Base-by-base conservation (phyloP, 2,329 filamentous ascomycete species). In the Penicillium sp. region DNA sequence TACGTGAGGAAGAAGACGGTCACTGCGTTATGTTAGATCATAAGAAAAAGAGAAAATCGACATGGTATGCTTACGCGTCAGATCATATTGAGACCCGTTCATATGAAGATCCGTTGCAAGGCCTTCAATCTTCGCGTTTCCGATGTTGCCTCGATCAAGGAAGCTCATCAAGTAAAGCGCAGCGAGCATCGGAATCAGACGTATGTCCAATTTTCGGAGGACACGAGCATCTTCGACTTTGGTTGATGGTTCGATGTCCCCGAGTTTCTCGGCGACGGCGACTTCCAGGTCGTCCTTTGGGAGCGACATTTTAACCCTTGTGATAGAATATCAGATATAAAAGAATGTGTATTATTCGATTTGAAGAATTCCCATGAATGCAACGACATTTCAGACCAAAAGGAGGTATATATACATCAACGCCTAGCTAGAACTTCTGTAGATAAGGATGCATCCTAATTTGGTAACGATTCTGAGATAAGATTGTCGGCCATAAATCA, bases 121-220 rank as follows among this genome's bases (percentile, higher is more conserved):
- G 7, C 65, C 65, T 50, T 65, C 65, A 28, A 68, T 64, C 21
- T 60, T 61, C 5, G 66, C 66, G 59, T 68, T 68, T 24, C 65
- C 66, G 58, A 68, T 65, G 47, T 68, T 68, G 16, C 60, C 62
- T 40, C 65, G 61, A 58, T 67, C 65, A 14, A 67, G 56, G 52
- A 66, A 75, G 5, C 66, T 68, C 1, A 75, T 61, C 1, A 75
- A 63, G 50, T 75, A 76, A 1, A 75, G 65, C 0, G 74, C 46
- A 0, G 73, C 69, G 3, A 75, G 64, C 65, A 72, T 71, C 18
- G 73, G 72, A 8, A 42, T 42, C 8, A 42, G 38, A 20, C 38
- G 38, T 11, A 42, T 21, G 38, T 42, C 38, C n/a, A 42, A 9
- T 42, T 42, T 42, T 20, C 38, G 38, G 21, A 42, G 38, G 38